Evolutionary conservation across 2,329 filamentous ascomycete genomes (phyloP), one percentile per base, ranked within the genome.

Genomic region (Aspergillus fumigatiaffinis): DNA sequence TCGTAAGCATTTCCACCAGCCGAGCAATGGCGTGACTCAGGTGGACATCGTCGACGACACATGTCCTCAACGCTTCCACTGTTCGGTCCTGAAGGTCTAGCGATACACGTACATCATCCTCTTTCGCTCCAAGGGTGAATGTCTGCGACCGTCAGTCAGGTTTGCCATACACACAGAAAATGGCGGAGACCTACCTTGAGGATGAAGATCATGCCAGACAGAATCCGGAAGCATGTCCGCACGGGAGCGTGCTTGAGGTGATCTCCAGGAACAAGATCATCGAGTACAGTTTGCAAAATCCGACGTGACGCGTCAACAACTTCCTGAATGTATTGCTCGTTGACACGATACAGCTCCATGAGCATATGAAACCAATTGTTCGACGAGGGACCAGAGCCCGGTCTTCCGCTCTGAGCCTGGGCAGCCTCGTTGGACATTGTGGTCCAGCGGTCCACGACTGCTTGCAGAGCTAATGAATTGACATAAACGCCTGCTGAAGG

Each of bases 391-490:
- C 66, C 69, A 10, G 68, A 56, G 6, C 61, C 63, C 9, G 71
- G 57, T 41, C 68, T 59, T 17, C 66, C 62, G 55, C 60, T 61
- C 28, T 72, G 69, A 7, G 63, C 63, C 56, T 72, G 68, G 5
- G 69, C 57, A 64, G 75, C 69, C 56, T 76, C 71, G 53, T 73
- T 75, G 9, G 76, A 75, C 68, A 92, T 89, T 59, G 84, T 92
- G 6, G 91, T 93, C 75, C 91, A 96, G 59, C 92, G 86, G 74
- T 97, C 93, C 5, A 97, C 91, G 3, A 97, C 92, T 23, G 94
- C 94, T 76, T 99, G 94, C 1, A 99, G 79, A 2, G 92, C 92
- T 1, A 99, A 81, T 0, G 92, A 96, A 73, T 97, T 97, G 77
- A 97, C 84, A 70, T 97, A 97, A 52, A 97, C 63, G 14, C 77